Evolutionary conservation across 2,329 filamentous ascomycete species (phyloP), one percentile per base, ranked within the genome.

Genomic region (Talaromyces verruculosus): DNA sequence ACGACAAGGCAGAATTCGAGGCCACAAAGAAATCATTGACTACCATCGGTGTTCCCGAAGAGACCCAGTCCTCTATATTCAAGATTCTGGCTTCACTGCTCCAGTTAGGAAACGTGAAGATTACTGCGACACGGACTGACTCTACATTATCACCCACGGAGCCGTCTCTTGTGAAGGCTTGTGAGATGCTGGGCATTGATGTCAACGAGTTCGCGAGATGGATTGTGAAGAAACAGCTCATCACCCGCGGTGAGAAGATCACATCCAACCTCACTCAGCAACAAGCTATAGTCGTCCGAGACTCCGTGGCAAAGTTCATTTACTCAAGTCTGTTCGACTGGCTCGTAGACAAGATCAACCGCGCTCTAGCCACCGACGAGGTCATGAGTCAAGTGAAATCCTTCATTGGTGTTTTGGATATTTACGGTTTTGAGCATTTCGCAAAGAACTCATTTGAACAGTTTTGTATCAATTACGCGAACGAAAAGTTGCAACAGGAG

Each of bases 401-500:
- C 1, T 99, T 99, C 79, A 99, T 99, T 73, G 95, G 95, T 78
- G 95, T 99, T 58, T 87, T 99, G 69, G 95, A 99, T 91, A 99
- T 99, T 72, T 98, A 98, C 79, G 94, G 94, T 69, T 99, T 99
- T 75, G 95, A 99, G 79, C 95, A 98, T 80, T 99, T 99, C 75
- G 94, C 95, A 68, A 98, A 97, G 84, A 99, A 99, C 82, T 99
- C 95, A 0, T 99, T 99, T 74, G 95, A 99, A 78, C 95, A 99
- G 78, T 99, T 99, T 80, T 99, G 95, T 81, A 99, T 99, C 86
- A 99, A 99, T 81, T 99, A 99, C 75, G 95, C 95, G 80, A 99
- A 99, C 79, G 95, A 99, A 81, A 99, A 99, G 81, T 84, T 99
- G 64, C 95, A 99, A 77, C 95, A 99, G 78, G 94, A 98, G 78